Percentiles rank a stretch among this genome's conserved stretches.
Evolutionary conservation across 1,284 basidiomycete species (phyloP).

Genomic region (Ustilago esculenta): DNA sequence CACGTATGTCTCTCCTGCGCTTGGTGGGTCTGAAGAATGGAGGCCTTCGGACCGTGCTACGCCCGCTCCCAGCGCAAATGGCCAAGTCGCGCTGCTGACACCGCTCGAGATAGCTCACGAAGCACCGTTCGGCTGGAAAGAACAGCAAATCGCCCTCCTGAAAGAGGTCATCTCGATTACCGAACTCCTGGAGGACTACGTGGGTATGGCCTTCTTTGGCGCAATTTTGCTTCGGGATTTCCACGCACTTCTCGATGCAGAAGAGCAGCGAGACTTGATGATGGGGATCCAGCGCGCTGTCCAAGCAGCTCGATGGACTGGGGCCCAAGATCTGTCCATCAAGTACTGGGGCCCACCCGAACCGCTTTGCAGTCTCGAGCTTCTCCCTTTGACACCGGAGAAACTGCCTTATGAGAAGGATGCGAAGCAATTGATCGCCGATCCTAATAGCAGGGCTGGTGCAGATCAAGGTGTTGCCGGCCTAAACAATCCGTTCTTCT

Average conservation of each 20-base stretch:
- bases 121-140: constrained; percentile 82
- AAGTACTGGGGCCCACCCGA: constrained; percentile 69
- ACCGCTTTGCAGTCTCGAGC: constrained; percentile 80
- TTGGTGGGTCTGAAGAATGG: constrained; percentile 25
- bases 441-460: not conserved
- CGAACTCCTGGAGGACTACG: constrained; percentile 85
- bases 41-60: constrained; percentile 5
- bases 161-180: constrained; percentile 89
- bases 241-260: constrained; percentile 31
- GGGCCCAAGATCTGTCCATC: constrained; percentile 50
- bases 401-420: constrained; percentile 78
- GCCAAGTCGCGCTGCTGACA: constrained; percentile 15
- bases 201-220: constrained; percentile 53
- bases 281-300: constrained; percentile 58
- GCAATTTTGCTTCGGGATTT: constrained; percentile 51
- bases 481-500: constrained; percentile 45
- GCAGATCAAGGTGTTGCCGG: constrained; percentile 29
- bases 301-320: constrained; percentile 55
- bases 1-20: constrained; percentile 39
- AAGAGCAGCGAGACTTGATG: constrained; percentile 58
- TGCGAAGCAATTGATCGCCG: constrained; percentile 14
- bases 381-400: constrained; percentile 78
- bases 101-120: constrained; percentile 45
- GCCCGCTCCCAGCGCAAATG: not conserved
- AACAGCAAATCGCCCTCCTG: constrained; percentile 87